A percentile compares a stretch with the other conserved stretches of the same genome.
Conservation (phyloP, 495 filamentous ascomycete genomes). For the Hyaloscypha bicolor region DNA sequence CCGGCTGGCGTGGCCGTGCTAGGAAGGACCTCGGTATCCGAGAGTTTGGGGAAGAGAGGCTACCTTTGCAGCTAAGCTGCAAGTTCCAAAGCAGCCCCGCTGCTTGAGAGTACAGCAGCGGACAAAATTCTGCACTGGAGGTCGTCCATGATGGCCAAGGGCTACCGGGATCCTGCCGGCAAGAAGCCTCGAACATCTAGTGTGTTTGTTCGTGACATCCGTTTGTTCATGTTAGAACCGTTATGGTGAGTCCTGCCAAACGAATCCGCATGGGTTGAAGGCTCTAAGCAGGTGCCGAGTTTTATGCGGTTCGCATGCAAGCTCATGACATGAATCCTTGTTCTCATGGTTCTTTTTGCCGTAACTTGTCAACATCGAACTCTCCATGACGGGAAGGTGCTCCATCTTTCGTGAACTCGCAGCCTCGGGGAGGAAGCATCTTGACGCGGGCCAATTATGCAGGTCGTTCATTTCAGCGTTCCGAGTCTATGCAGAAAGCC, state of each 20-base stretch:
- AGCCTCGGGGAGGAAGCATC: neutral
- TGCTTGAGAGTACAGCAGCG: neutral
- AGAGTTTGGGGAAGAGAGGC: neutral
- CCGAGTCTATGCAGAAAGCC: neutral
- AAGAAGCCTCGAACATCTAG: too few species aligned
- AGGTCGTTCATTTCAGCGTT: neutral
- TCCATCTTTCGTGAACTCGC: neutral
- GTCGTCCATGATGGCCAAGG: too few species aligned
- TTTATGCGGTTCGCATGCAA: neutral
- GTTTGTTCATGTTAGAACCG: neutral
- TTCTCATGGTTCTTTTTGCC: neutral
- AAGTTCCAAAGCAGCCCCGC: neutral
- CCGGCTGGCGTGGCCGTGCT: neutral
- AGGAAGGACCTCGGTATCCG: neutral
- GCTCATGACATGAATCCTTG: neutral
- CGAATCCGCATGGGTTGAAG: neutral
- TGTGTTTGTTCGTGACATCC: neutral
- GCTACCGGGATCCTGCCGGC: too few species aligned
- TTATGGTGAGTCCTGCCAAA: neutral
- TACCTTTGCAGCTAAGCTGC: neutral
- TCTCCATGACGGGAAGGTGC: neutral
- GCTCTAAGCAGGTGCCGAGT: neutral
- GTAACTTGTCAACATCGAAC: neutral
- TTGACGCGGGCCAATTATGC: neutral
- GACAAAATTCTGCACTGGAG: neutral